Base-by-base conservation (phyloP, 2,329 filamentous ascomycete species). In the Triangularia setosa region DNA sequence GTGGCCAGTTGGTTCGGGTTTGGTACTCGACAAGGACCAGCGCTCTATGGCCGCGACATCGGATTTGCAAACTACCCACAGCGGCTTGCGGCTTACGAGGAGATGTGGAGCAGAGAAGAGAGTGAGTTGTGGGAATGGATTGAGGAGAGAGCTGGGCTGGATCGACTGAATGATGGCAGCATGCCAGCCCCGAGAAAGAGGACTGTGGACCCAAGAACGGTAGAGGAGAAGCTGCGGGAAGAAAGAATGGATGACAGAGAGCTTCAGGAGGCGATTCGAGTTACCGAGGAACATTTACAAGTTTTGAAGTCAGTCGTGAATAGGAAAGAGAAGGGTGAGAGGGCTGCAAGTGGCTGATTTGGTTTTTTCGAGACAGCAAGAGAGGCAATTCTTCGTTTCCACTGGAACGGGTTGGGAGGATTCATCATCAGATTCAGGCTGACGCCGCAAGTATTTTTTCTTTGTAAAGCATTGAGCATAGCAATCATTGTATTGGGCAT, bases 51-150 rank as follows among this genome's bases (percentile, higher is more conserved):
- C 7, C 75, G 75, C 53, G 76, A 77, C 5, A 28, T 55, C 4
- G 76, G 76, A 2, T 80, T 77, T 71, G 67, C 79, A 67, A 70
- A 75, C 72, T 79, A 79, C 25, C 84, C 90, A 0, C 87, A 93
- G 62, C 86, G 93, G 5, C 79, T 93, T 16, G 87, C 90, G 1
- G 92, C 91, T 0, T 98, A 97, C 74, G 93, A 98, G 70, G 91
- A 97, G 77, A 90, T 98, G 73, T 99, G 94, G 93, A 84, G 87
- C 35, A 82, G 87, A 48, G 92, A 97, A 75, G 93, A 97, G 74
- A 92, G 86, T 69, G 92, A 95, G 71, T 79, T 97, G 9, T 97
- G 93, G 93, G 89, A 91, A 64, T 97, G 93, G 93, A 80, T 97
- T 4, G 93, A 97, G 75, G 91, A 96, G 71, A 84, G 93, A 18